Evolutionary conservation across 345 rosid species (phyloP).

Genomic region (Durio zibethinus): DNA sequence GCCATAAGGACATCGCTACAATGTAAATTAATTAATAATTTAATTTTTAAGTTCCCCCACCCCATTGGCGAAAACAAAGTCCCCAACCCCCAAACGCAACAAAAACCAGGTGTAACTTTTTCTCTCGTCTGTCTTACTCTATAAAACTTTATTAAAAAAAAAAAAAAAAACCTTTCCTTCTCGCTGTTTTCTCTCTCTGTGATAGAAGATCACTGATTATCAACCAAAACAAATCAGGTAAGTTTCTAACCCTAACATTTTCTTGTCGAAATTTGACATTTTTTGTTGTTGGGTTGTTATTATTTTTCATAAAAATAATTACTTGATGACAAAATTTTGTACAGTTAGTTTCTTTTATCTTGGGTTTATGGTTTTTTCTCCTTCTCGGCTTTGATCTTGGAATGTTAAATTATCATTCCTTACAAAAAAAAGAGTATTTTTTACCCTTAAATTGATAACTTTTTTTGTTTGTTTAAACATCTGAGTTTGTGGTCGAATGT

Average conservation of each 20-base stretch:
- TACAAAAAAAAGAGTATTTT: neutral
- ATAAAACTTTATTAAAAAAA: neutral
- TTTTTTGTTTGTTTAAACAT: neutral
- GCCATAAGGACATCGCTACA: no score
- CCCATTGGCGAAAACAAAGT: no score
- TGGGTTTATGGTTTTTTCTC: neutral
- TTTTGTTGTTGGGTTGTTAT: neutral
- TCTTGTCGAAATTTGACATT: neutral
- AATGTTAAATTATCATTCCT: neutral
- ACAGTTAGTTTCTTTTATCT: neutral
- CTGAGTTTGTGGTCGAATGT: neutral
- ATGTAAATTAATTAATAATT: no score
- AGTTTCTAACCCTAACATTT: constrained; percentile 4
- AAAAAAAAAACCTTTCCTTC: neutral
- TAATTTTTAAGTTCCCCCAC: neutral
- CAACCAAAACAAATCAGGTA: neutral
- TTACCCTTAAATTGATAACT: neutral
- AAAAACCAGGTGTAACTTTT: neutral
- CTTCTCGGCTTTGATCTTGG: neutral
- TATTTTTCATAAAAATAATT: neutral
- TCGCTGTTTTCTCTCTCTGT: neutral
- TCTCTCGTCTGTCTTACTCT: neutral
- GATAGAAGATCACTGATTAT: neutral
- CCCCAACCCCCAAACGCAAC: neutral
- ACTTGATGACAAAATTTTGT: neutral